Conservation (phyloP, 495 filamentous ascomycete genomes). For the Neurospora sp. region DNA sequence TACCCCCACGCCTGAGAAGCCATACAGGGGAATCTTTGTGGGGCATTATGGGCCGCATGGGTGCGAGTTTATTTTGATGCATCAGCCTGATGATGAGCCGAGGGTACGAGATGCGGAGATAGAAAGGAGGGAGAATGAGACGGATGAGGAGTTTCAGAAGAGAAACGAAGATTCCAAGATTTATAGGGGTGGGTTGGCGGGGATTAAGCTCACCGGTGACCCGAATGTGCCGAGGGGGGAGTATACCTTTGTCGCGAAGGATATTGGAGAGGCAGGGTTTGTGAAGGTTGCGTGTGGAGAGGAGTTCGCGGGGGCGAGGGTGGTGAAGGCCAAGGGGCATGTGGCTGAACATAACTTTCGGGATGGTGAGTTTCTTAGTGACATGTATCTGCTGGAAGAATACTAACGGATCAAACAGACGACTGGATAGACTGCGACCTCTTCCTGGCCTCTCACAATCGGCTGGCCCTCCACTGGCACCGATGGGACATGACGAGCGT, state of each 20-base stretch:
- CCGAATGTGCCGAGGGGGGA: slow-evolving; percentile 80
- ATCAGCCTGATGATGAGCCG: slow-evolving; percentile 49
- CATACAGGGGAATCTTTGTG: slow-evolving; percentile 82
- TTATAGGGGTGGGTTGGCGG: slow-evolving; percentile 56
- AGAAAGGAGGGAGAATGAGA: slow-evolving; percentile 23
- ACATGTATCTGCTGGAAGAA: background rate
- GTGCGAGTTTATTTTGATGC: slow-evolving; percentile 75
- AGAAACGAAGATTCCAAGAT: slow-evolving; percentile 26
- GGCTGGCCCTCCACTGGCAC: slow-evolving; percentile 76
- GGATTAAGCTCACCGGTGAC: slow-evolving; percentile 86
- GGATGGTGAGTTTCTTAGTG: slow-evolving; percentile 44
- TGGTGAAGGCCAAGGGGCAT: slow-evolving; percentile 70
- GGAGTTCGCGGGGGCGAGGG: slow-evolving; percentile 60
- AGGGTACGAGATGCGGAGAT: background rate
- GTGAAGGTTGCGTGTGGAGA: slow-evolving; percentile 38
- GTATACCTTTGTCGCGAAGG: slow-evolving; percentile 65
- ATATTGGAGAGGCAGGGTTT: slow-evolving; percentile 55
- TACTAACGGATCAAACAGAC: slow-evolving; percentile 35
- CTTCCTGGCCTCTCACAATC: slow-evolving; percentile 66
- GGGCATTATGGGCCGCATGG: slow-evolving; percentile 84
- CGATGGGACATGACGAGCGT: slow-evolving; percentile 70
- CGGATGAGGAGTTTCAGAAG: slow-evolving; percentile 25
- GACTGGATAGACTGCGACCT: slow-evolving; percentile 63
- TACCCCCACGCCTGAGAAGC: slow-evolving; percentile 67
- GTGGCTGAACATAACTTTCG: slow-evolving; percentile 61